Conservation (phyloP, 2,329 filamentous ascomycete genomes). For the Pseudogymnoascus verrucosus region DNA sequence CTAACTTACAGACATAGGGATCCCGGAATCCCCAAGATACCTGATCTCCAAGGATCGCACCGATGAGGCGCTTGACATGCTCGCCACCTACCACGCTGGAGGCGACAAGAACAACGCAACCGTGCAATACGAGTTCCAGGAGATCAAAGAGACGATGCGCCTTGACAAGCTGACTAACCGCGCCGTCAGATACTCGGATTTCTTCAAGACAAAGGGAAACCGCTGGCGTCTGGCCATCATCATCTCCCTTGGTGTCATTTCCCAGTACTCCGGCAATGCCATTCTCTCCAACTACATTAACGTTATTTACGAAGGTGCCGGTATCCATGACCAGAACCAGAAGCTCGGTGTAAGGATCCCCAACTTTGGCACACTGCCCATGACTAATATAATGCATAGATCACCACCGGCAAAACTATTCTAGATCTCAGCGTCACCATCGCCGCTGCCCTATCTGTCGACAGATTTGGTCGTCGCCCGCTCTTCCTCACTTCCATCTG, state of each 20-base stretch:
- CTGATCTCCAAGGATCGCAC: constrained; percentile 46
- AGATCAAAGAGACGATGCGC: constrained; percentile 20
- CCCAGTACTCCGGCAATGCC: neutral
- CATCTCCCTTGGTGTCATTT: neutral
- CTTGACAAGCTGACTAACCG: constrained; percentile 27
- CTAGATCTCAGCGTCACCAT: constrained; percentile 23
- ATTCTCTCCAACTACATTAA: constrained; percentile 1
- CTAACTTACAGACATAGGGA: constrained; percentile 11
- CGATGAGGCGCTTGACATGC: constrained; percentile 43
- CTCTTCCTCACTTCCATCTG: constrained; percentile 4
- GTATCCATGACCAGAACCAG: constrained; percentile 31
- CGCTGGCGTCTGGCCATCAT: constrained; percentile 2
- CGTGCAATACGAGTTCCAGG: constrained; percentile 38
- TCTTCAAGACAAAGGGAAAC: constrained; percentile 34
- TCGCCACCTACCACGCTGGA: constrained; percentile 50
- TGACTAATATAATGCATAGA: neutral
- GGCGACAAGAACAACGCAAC: constrained; percentile 41
- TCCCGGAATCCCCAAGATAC: constrained; percentile 57
- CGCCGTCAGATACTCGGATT: constrained; percentile 29
- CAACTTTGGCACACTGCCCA: constrained; percentile 16
- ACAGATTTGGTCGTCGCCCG: constrained; percentile 9
- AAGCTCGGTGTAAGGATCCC: constrained; percentile 41
- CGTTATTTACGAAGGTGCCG: neutral
- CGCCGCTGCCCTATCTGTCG: neutral
- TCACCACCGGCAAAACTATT: constrained; percentile 39